phyloP scores from a whole-genome alignment of 192 early-diverging fungal species.

The Umbelopsis sp. region DNA sequence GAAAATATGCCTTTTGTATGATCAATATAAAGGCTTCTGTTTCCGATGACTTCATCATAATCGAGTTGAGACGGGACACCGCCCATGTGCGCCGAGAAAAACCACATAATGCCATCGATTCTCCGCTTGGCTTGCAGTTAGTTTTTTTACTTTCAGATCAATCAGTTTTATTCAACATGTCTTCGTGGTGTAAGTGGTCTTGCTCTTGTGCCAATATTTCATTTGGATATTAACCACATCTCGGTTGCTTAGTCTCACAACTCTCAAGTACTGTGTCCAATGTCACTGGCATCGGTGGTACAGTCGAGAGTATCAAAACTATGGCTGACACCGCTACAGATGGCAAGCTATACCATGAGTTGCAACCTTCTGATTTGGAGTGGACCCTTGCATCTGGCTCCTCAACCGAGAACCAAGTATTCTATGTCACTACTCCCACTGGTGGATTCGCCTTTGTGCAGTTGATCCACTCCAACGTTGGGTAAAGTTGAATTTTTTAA shows the following conservation, averaged over 20 bases:
- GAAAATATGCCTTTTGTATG: too few species aligned
- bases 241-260: conserved; percentile 31
- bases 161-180: conserved; percentile 10
- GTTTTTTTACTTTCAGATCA: conserved; percentile 4
- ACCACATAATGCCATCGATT: background rate
- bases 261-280: conserved; percentile 37
- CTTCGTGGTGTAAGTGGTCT: conserved; percentile 3
- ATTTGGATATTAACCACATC: background rate
- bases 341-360: conserved; percentile 48
- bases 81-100: background rate
- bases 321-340: conserved; percentile 40
- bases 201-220: background rate
- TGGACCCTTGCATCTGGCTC: conserved; percentile 71
- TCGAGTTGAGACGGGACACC: too few species aligned
- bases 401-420: conserved; percentile 88
- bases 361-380: conserved; percentile 65
- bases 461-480: conserved; percentile 87
- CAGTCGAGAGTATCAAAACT: conserved; percentile 35
- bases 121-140: background rate
- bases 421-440: conserved; percentile 75
- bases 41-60: too few species aligned
- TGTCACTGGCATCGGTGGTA: conserved; percentile 32
- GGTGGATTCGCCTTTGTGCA: conserved; percentile 88
- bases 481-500: conserved; percentile 43
- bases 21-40: too few species aligned